Evolutionary conservation across 495 filamentous ascomycete species (phyloP).

Genomic region (Talaromyces trachyspermus): DNA sequence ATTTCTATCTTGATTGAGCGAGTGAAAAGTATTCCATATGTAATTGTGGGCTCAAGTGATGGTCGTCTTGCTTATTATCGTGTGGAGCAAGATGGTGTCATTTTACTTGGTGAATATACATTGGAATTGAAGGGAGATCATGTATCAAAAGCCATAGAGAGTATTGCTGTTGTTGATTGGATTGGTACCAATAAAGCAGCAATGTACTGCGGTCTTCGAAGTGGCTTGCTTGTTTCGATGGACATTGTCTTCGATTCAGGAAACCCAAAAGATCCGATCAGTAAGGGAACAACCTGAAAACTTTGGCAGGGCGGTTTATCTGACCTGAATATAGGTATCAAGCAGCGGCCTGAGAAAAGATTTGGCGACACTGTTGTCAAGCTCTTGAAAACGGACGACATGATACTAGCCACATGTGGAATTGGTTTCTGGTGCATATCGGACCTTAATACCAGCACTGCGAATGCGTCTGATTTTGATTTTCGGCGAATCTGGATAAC

Average conservation of each 20-base stretch:
- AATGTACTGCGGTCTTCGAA: constrained; percentile 37
- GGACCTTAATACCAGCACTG: constrained; percentile 15
- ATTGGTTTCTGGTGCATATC: constrained; percentile 35
- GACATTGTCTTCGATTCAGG: constrained; percentile 16
- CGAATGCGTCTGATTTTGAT: constrained; percentile 17
- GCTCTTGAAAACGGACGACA: constrained; percentile 21
- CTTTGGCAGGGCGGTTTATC: background rate
- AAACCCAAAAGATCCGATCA: constrained; percentile 13
- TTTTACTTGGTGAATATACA: constrained; percentile 14
- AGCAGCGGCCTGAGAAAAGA: constrained; percentile 19
- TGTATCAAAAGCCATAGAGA: constrained; percentile 34
- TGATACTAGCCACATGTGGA: constrained; percentile 31
- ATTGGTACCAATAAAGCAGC: constrained; percentile 9
- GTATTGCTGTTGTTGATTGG: constrained; percentile 21
- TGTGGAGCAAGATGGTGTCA: constrained; percentile 15
- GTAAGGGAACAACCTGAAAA: constrained; percentile 15
- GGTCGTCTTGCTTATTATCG: constrained; percentile 28
- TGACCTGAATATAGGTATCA: constrained; percentile 17
- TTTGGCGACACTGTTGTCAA: constrained; percentile 33
- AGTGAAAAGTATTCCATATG: constrained; percentile 18
- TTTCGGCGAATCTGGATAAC: constrained; percentile 36
- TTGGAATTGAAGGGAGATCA: constrained; percentile 17
- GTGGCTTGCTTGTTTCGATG: constrained; percentile 35
- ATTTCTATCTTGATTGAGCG: constrained; percentile 28
- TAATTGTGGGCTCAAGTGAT: constrained; percentile 31